Conservation (phyloP, 768 basidiomycete genomes). For the Asterophora parasitica region DNA sequence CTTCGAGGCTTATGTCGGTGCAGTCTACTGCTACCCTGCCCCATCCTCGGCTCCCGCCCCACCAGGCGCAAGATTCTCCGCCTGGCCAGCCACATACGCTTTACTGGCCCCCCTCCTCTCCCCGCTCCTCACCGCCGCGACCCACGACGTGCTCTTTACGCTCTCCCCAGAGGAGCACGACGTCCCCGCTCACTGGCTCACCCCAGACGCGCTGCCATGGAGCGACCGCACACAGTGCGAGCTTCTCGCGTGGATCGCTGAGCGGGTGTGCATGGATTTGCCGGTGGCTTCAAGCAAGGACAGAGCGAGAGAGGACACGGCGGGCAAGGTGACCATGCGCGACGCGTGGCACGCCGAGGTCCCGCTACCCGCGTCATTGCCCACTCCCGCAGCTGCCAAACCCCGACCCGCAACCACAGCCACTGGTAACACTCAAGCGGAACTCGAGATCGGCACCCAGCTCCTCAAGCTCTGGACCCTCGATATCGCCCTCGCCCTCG, state of each 20-base stretch:
- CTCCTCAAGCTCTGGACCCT: conserved; percentile 28
- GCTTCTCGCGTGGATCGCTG: conserved; percentile 6
- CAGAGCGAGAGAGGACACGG: neutral
- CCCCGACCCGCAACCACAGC: no score
- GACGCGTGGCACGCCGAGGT: neutral
- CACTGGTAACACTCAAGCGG: conserved; percentile 1
- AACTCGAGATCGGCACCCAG: conserved; percentile 23
- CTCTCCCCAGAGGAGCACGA: conserved; percentile 3
- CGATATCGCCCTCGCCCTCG: conserved; percentile 16
- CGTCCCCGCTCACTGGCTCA: conserved; percentile 2
- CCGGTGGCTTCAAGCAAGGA: neutral
- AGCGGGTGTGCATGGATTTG: no score
- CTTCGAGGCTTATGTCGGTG: conserved; percentile 28
- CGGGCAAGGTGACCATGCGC: neutral
- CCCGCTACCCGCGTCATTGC: no score
- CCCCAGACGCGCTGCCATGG: conserved; percentile 6
- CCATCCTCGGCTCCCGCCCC: no score
- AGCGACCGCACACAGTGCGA: neutral
- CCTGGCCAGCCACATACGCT: conserved; percentile 19
- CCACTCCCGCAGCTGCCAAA: no score
- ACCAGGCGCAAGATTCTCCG: conserved; percentile 1
- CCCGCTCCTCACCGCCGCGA: conserved; percentile 21
- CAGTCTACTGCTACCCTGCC: conserved; percentile 22
- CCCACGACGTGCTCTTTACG: conserved; percentile 16
- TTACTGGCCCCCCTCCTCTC: conserved; percentile 23